Evolutionary conservation across 805 yeast species (phyloP), one percentile per base, ranked within the genome.

Genomic region (Ogataea allantospora): DNA sequence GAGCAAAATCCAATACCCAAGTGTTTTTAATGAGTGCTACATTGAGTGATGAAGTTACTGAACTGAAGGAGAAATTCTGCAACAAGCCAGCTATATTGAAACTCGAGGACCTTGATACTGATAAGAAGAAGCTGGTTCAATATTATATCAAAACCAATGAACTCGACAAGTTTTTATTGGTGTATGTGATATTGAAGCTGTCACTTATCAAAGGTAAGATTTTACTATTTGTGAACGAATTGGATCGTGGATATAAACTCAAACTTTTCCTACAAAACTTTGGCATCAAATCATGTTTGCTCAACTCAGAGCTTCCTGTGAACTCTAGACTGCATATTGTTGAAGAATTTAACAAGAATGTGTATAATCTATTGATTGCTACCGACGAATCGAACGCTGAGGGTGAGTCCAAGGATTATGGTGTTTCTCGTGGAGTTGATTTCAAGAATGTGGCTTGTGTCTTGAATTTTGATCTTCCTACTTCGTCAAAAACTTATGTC

Each of bases 21-120:
- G 81, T 93, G 2, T 93, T 88, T 63, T 67, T 93, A 50, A 93
- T 93, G 98, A 85, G 95, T 63, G 99, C 99, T 2, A 93, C 99
- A 3, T 67, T 93, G 42, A 85, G 80, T 55, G 95, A 87, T 29
- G 97, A 91, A 46, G 77, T 91, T 46, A 78, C 85, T 43, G 77
- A 74, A 30, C 65, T 93, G 51, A 91, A 91, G 62, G 62, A 67
- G 34, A 76, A 76, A 54, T 89, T 84, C 62, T 91, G 97, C 63
- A 78, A 87, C 40, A 73, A 70, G 42, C 95, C 96, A 2, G 96
- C 95, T 1, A 75, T 86, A 16, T 67, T 93, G 47, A 84, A 81
- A 54, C 71, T 91, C 25, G 93, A 86, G 51, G 88, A 81, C 31
- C 75, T 74, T 35, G 68, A 74, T 14, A 65, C 63, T 9, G 66